These are phyloP conservation scores for Kwoniella dendrophila DNA, from an alignment of 768 basidiomycete species.

Conservation along the genomic window DNA sequence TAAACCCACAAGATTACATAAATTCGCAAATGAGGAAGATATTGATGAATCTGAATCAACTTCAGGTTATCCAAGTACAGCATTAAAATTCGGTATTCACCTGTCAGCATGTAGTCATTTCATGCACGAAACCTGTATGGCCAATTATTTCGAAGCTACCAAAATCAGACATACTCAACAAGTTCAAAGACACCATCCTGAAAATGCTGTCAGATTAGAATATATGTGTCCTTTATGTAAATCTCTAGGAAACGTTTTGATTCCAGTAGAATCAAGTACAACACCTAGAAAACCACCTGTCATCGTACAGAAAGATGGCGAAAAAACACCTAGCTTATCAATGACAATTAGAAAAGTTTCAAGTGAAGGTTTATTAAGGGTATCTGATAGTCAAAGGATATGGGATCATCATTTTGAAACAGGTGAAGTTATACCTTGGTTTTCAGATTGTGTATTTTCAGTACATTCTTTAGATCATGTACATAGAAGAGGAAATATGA, in stretches of 20 bases:
- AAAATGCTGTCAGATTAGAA: slow-evolving; percentile 88
- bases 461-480: slow-evolving; percentile 29
- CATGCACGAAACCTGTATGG: slow-evolving; percentile 96
- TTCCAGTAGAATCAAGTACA: slow-evolving; percentile 67
- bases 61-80: slow-evolving; percentile 55
- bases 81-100: slow-evolving; percentile 81
- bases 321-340: slow-evolving; percentile 63
- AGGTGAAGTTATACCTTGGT: slow-evolving; percentile 54
- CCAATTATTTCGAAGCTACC: slow-evolving; percentile 81
- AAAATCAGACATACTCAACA: slow-evolving; percentile 84
- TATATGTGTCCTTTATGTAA: slow-evolving; percentile 98
- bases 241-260: slow-evolving; percentile 88
- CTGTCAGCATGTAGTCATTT: slow-evolving; percentile 89
- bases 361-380: slow-evolving; percentile 78
- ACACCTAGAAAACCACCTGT: slow-evolving; percentile 22
- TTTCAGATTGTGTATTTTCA: slow-evolving; percentile 46
- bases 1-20: slow-evolving; percentile 49
- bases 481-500: slow-evolving; percentile 50
- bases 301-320: slow-evolving; percentile 49
- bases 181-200: slow-evolving; percentile 88
- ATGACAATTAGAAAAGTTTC: slow-evolving; percentile 90
- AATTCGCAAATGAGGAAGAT: slow-evolving; percentile 34
- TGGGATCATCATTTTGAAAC: slow-evolving; percentile 55
- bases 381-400: slow-evolving; percentile 51
- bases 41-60: slow-evolving; percentile 31